Evolutionary conservation across 139 green algal species (phyloP), one percentile per base, ranked within the genome.

Genomic region (Eudorina sp.): DNA sequence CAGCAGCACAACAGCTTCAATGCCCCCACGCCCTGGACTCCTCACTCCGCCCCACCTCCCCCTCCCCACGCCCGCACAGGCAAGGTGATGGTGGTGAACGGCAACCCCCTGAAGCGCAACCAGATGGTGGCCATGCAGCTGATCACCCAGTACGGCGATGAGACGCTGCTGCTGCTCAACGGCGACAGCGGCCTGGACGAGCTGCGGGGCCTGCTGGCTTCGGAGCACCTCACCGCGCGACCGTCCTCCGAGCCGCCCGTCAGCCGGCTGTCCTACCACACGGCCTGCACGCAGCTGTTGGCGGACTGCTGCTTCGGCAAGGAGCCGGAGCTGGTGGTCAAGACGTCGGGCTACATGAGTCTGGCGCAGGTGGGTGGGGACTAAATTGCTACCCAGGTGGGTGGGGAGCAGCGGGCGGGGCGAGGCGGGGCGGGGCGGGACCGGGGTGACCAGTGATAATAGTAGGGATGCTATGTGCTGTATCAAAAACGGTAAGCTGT

Each of bases 21-120:
- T n/a, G n/a, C n/a, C n/a, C n/a, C n/a, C n/a, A n/a, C 11, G 36
- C 53, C 16, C 16, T 53, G 4, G 14, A 11, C 69, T 77, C 7
- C 14, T 48, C 14, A 9, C n/a, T 68, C 5, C 48, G 25, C 41
- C 41, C 41, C 41, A 40, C 23, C 70, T 55, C 23, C 41, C 34
- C 23, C n/a, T n/a, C 25, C 53, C 46, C 16, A 18, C 41, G 7
- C 41, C 7, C 41, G 36, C 40, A 14, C 88, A 91, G 77, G 66
- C 79, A 69, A 80, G 66, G 78, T 89, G 25, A 66, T 89, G 53
- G 88, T 91, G 53, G 88, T 91, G 58, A 53, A 91, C 27, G 88
- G 88, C 21, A 70, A 23, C 53, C 66, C 81, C 53, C 40, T 89
- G 31, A 89, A 89, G 48, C 58, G 72, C 58, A 91, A 91, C 88